Evolutionary conservation across 345 rosid species (phyloP).

Genomic region (Boechera retrofracta): DNA sequence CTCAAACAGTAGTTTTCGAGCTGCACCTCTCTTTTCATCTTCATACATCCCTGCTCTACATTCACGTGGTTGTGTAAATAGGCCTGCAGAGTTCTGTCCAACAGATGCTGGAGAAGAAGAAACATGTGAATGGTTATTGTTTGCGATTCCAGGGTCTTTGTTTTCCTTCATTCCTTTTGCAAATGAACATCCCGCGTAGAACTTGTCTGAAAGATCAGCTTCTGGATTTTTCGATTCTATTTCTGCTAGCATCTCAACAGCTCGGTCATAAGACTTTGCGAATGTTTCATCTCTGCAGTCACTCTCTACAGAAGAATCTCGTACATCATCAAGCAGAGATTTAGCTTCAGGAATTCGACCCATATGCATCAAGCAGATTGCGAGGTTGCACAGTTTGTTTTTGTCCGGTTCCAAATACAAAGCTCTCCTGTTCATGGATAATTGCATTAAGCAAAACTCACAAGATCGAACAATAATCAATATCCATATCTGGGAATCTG

Average conservation of each 20-base stretch:
- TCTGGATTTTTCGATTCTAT: conserved; percentile 42
- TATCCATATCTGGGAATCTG: background rate
- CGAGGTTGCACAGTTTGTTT: conserved; percentile 80
- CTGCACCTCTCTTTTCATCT: conserved; percentile 40
- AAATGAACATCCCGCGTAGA: conserved; percentile 40
- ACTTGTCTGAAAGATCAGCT: conserved; percentile 17
- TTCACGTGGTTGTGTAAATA: conserved; percentile 49
- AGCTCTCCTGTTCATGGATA: conserved; percentile 58
- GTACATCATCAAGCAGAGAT: conserved; percentile 59
- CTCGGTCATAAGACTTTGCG: conserved; percentile 69
- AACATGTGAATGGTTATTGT: conserved; percentile 22
- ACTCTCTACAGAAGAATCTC: conserved; percentile 43
- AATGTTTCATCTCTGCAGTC: conserved; percentile 63
- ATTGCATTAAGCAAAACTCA: background rate
- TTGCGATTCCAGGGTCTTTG: conserved; percentile 23
- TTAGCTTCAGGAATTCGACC: conserved; percentile 72
- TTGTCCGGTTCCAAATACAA: conserved; percentile 63
- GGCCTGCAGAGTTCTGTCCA: conserved; percentile 43
- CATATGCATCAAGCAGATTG: conserved; percentile 75
- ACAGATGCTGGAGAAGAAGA: conserved; percentile 39
- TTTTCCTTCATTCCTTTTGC: conserved; percentile 42
- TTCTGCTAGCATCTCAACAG: conserved; percentile 57
- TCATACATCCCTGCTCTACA: conserved; percentile 24
- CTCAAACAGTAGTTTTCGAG: conserved; percentile 45
- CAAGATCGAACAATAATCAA: background rate